phyloP scores from a whole-genome alignment of 2,329 filamentous ascomycete species.

The Dactylonectria macrodidyma region DNA sequence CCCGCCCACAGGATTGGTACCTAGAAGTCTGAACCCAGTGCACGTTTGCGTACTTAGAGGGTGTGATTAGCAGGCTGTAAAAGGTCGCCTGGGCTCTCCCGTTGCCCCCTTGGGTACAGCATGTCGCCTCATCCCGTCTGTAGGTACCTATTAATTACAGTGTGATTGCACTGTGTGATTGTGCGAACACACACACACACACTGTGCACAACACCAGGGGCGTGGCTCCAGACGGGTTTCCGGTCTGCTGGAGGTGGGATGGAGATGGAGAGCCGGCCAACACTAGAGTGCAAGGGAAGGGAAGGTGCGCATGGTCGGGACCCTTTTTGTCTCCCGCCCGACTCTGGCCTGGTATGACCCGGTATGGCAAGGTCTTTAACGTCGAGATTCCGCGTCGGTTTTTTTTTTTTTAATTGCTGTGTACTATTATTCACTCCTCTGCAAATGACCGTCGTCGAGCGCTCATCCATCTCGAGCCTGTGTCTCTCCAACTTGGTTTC shows the following conservation, averaged over 20 bases:
- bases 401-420: constrained; percentile 17
- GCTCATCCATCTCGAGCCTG: constrained; percentile 1
- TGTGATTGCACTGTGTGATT: background rate
- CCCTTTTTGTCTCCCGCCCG: constrained; percentile 45
- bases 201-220: constrained; percentile 28
- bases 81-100: no score
- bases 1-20: no score
- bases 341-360: constrained; percentile 21
- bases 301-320: constrained; percentile 37
- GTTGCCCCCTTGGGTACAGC: no score
- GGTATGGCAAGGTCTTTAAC: constrained; percentile 19
- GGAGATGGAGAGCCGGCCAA: constrained; percentile 11
- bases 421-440: constrained; percentile 27
- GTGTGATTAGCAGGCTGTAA: no score
- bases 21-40: background rate
- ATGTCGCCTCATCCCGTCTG: no score
- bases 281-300: constrained; percentile 28
- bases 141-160: background rate
- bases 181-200: background rate
- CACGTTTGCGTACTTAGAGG: no score
- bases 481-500: background rate
- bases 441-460: constrained; percentile 8
- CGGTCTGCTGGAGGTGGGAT: constrained; percentile 26
- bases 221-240: constrained; percentile 29
- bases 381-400: constrained; percentile 24